Conservation (phyloP, 2,329 filamentous ascomycete genomes). For the Neopestalotiopsis clavispora region DNA sequence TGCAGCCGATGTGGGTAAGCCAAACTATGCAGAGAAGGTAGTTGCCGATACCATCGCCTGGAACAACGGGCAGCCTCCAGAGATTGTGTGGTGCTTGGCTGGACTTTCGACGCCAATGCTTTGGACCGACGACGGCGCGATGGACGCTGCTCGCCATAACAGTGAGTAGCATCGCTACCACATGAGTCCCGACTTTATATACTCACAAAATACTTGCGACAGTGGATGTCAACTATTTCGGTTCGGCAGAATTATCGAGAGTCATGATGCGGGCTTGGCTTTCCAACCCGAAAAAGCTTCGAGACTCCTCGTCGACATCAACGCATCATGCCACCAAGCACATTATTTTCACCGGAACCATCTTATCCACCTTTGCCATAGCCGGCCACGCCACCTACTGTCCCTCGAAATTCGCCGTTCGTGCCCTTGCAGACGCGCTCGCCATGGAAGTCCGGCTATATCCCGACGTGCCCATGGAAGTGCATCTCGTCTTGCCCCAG, state of each 20-base stretch:
- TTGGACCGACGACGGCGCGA: slow-evolving; percentile 69
- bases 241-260: slow-evolving; percentile 81
- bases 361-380: slow-evolving; percentile 72
- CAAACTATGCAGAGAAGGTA: slow-evolving; percentile 69
- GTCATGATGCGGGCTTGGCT: slow-evolving; percentile 78
- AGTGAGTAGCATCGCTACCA: slow-evolving; percentile 39
- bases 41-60: slow-evolving; percentile 73
- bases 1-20: slow-evolving; percentile 74
- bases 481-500: slow-evolving; percentile 81
- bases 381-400: slow-evolving; percentile 82
- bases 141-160: slow-evolving; percentile 69
- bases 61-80: slow-evolving; percentile 74
- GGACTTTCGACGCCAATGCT: slow-evolving; percentile 74
- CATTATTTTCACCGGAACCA: slow-evolving; percentile 83
- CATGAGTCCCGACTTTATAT: neutral
- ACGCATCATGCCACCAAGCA: slow-evolving; percentile 57
- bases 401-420: slow-evolving; percentile 82
- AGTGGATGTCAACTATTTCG: slow-evolving; percentile 87
- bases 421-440: slow-evolving; percentile 78
- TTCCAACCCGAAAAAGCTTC: slow-evolving; percentile 39
- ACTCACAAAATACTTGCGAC: neutral
- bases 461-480: slow-evolving; percentile 71
- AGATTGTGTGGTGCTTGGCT: slow-evolving; percentile 88
- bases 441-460: slow-evolving; percentile 83
- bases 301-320: slow-evolving; percentile 34